Conservation (phyloP, 2,329 filamentous ascomycete genomes). For the Setomelanomma holmii region DNA sequence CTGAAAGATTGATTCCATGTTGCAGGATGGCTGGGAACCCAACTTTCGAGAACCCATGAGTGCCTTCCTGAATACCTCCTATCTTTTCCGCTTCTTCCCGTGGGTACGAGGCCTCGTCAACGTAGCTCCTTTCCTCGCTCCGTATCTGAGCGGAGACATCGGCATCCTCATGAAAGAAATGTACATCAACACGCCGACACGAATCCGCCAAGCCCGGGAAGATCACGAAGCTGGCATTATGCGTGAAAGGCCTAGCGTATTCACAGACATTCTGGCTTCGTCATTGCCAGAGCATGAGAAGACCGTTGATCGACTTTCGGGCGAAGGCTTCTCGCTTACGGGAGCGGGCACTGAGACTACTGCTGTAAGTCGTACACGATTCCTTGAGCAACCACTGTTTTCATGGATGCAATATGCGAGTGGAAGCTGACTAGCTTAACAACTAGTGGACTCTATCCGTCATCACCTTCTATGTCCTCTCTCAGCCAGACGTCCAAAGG, state of each 20-base stretch:
- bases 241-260: not conserved
- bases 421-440: no score
- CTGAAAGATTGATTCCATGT: no score
- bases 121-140: not conserved
- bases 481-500: not conserved
- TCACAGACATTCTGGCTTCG: constrained; percentile 1
- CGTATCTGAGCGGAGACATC: not conserved
- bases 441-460: not conserved
- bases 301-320: constrained; percentile 5
- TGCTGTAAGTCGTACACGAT: constrained; percentile 3
- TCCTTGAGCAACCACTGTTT: no score
- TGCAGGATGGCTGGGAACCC: constrained; percentile 5
- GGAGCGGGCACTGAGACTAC: constrained; percentile 11
- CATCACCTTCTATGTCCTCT: not conserved
- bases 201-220: constrained; percentile 1
- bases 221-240: constrained; percentile 1
- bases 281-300: constrained; percentile 5
- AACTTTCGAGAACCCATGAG: constrained; percentile 3
- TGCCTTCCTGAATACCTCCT: constrained; percentile 1
- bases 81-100: constrained; percentile 1
- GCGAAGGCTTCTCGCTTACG: constrained; percentile 9
- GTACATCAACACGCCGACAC: constrained; percentile 1
- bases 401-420: no score
- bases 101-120: not conserved
- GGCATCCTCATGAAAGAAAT: constrained; percentile 1